Evolutionary conservation across 371 early-diverging fungal genomes (phyloP).

Genomic region (Mortierella sp.): DNA sequence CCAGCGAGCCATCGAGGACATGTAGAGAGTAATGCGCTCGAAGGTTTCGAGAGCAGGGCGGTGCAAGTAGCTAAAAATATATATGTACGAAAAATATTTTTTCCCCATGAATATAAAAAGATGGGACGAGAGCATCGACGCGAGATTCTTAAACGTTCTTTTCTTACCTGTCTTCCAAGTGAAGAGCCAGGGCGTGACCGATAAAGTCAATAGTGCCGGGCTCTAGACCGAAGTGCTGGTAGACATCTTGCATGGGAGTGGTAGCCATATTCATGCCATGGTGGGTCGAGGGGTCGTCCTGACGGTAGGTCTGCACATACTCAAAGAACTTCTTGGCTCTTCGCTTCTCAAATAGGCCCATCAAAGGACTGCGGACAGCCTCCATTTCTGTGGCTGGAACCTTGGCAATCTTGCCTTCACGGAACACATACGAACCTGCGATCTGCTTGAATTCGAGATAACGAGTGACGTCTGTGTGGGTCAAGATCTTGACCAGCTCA

Average conservation of each 20-base stretch:
- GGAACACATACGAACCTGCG: constrained; percentile 95
- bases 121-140: background rate
- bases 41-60: constrained; percentile 93
- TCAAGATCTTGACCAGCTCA: constrained; percentile 87
- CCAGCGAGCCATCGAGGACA: constrained; percentile 94
- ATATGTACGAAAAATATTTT: background rate
- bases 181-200: constrained; percentile 99
- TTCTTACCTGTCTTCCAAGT: constrained; percentile 85
- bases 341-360: constrained; percentile 97
- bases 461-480: constrained; percentile 97
- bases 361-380: constrained; percentile 88
- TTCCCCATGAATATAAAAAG: background rate
- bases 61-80: constrained; percentile 73
- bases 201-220: constrained; percentile 96
- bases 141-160: background rate
- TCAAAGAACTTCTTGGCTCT: constrained; percentile 97
- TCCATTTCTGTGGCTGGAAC: constrained; percentile 96
- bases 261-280: constrained; percentile 84
- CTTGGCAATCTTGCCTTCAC: constrained; percentile 90
- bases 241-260: constrained; percentile 90
- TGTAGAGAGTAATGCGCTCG: constrained; percentile 94
- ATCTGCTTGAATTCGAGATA: constrained; percentile 99
- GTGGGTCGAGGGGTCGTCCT: constrained; percentile 84
- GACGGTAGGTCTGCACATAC: constrained; percentile 89
- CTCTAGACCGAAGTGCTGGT: constrained; percentile 93